A percentile compares a stretch with the other conserved stretches of the same genome.
phyloP scores from a whole-genome alignment of 2,329 filamentous ascomycete species.

The Lachnellula willkommii region DNA sequence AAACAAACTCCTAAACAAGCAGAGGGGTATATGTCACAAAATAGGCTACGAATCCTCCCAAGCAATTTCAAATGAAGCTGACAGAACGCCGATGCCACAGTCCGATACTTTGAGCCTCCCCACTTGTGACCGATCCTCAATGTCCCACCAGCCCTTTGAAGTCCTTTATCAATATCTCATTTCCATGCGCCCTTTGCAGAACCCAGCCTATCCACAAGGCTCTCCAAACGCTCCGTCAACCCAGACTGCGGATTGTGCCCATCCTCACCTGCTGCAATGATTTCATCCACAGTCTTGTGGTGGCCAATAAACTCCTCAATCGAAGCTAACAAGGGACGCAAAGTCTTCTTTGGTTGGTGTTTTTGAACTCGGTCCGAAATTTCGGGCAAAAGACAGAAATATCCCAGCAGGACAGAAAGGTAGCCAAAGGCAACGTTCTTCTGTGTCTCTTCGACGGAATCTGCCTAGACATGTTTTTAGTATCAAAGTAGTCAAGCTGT shows the following conservation, averaged over 20 bases:
- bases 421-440: constrained; percentile 83
- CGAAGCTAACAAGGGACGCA: constrained; percentile 48
- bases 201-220: constrained; percentile 19
- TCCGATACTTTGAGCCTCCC: background rate
- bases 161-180: background rate
- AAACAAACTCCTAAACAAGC: background rate
- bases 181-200: background rate
- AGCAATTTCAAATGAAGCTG: background rate
- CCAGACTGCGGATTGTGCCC: constrained; percentile 41
- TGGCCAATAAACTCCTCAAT: constrained; percentile 58
- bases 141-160: background rate
- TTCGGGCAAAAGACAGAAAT: constrained; percentile 58
- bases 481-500: background rate
- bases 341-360: constrained; percentile 40
- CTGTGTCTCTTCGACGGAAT: constrained; percentile 68
- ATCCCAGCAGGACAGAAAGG: constrained; percentile 76
- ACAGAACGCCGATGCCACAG: background rate
- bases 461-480: constrained; percentile 44
- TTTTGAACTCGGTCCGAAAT: constrained; percentile 39
- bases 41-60: background rate
- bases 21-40: constrained; percentile 5
- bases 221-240: constrained; percentile 35
- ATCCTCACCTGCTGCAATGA: constrained; percentile 39
- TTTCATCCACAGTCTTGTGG: constrained; percentile 50
- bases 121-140: background rate